Base-by-base conservation (phyloP, 805 yeast species). In the Naumovozyma baii region DNA sequence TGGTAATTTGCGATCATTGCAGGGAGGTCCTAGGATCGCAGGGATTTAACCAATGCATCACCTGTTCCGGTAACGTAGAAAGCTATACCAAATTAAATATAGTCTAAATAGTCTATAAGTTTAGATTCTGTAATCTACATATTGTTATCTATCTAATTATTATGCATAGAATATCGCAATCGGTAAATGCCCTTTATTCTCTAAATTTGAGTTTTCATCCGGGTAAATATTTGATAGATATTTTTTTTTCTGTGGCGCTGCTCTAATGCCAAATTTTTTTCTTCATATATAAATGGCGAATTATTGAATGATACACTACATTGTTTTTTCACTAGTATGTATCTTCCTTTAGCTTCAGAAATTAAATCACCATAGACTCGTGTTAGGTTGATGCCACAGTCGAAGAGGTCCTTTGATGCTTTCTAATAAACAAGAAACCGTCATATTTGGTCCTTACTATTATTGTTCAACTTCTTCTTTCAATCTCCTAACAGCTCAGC, bases 1-100 rank as follows among this genome's bases (percentile, higher is more conserved):
- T 88, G 40, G 87, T 95, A 0, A 67, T 88, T 4, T 88, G 96
- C 59, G 95, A 87, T 47, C 71, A 74, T 18, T 88, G 96, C 54
- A 70, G 96, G 14, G 65, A 78, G 9, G 74, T 82, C 14, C 67
- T 88, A 38, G 85, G 84, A 5, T 63, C 79, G 26, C 72, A 87
- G 44, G 82, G 83, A 10, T 80, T 80, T 53, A 74, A 73, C 41
- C 80, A 80, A 1, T 88, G 96, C 60, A 90, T 87, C 0, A 83
- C 94, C 52, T 88, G 96, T 53, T 72, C 95, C 26, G 64, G 78
- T 22, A 70, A 71, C 19, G 94, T 88, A 2, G 78, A 78, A n/a
- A 72, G 70, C 1, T 69, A 61, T 46, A 66, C 70, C 39, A 68
- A 65, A 39, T 50, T 69, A 2, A 52, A 60, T 38, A 42, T 49